Evolutionary conservation across 1,284 basidiomycete species (phyloP).

Genomic region (Puccinia hordei): DNA sequence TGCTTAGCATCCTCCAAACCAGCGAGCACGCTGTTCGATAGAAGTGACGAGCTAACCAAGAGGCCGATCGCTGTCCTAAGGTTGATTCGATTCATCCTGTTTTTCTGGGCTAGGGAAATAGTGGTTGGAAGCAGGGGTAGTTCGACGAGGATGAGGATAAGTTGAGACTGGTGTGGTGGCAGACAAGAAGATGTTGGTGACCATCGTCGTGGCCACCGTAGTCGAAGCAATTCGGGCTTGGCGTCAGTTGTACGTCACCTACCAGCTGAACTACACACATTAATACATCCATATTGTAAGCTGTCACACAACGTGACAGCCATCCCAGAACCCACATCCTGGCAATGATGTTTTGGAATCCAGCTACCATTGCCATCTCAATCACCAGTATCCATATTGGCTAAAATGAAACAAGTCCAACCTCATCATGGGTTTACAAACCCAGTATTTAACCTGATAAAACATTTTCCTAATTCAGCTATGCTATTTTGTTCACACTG

Average conservation of each 20-base stretch:
- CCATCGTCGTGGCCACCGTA: too few species aligned
- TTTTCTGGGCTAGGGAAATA: background rate
- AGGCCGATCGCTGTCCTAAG: background rate
- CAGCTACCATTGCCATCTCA: too few species aligned
- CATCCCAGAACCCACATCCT: too few species aligned
- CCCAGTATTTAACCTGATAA: too few species aligned
- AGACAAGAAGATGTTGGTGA: background rate
- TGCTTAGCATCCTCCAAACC: conserved; percentile 48
- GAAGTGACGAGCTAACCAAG: conserved; percentile 1
- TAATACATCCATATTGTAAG: background rate
- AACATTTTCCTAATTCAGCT: too few species aligned
- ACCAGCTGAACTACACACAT: background rate
- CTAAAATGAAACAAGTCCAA: too few species aligned
- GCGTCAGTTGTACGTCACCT: background rate
- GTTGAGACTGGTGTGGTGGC: background rate
- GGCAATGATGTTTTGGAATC: too few species aligned
- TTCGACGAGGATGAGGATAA: background rate
- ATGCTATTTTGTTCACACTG: too few species aligned
- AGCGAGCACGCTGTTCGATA: conserved; percentile 21
- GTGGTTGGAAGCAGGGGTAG: background rate
- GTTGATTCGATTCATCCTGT: background rate
- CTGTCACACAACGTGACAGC: background rate
- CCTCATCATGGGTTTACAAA: too few species aligned
- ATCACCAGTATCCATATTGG: too few species aligned
- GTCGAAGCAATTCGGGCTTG: background rate